Evolutionary conservation across 1,139 yeast genomes (phyloP).

Genomic region (Suhomyces bribrorum): DNA sequence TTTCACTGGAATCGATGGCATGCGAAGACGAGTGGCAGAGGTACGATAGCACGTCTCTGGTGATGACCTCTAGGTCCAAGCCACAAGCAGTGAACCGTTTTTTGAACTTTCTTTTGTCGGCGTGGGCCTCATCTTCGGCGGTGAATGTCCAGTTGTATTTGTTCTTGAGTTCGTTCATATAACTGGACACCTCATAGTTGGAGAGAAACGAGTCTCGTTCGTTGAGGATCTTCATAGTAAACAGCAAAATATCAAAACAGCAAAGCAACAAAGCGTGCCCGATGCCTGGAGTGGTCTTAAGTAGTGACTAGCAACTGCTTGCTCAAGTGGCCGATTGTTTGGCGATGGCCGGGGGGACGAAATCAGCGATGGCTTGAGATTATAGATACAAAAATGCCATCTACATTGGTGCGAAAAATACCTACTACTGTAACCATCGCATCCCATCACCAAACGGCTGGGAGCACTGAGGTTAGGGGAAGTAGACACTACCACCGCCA

Average conservation of each 20-base stretch:
- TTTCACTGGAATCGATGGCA: slow-evolving; percentile 42
- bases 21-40: slow-evolving; percentile 48
- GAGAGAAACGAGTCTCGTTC: slow-evolving; percentile 66
- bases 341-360: slow-evolving; percentile 3
- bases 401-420: not conserved
- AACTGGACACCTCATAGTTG: slow-evolving; percentile 69
- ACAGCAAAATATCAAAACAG: no score
- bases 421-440: not conserved
- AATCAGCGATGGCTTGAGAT: slow-evolving; percentile 10
- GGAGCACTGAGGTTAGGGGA: no score
- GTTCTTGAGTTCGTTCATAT: slow-evolving; percentile 52
- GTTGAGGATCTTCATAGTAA: slow-evolving; percentile 39
- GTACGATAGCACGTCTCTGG: slow-evolving; percentile 60
- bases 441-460: no score
- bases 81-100: slow-evolving; percentile 49
- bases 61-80: slow-evolving; percentile 60
- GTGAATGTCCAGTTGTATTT: slow-evolving; percentile 49
- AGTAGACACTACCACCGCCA: no score
- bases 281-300: not conserved
- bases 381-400: not conserved
- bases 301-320: no score
- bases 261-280: no score
- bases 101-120: slow-evolving; percentile 32
- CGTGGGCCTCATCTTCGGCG: slow-evolving; percentile 36
- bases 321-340: not conserved